phyloP scores from a whole-genome alignment of 2,329 filamentous ascomycete genomes.

The Cercospora beticola region DNA sequence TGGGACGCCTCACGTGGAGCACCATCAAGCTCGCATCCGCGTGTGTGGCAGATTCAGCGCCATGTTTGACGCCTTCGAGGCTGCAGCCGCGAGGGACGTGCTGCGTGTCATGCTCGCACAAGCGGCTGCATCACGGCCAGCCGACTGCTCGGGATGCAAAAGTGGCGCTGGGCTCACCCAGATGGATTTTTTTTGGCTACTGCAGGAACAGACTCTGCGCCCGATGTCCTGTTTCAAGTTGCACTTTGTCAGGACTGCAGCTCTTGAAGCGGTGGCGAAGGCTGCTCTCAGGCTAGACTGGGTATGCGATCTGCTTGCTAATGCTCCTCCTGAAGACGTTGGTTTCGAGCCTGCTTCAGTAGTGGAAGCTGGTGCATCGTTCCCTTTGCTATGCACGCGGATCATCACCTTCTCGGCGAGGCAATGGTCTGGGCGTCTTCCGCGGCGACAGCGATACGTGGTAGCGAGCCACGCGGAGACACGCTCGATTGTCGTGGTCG shows the following conservation, averaged over 20 bases:
- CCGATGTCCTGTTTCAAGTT: slow-evolving; percentile 10
- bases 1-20: slow-evolving; percentile 13
- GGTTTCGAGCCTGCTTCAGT: neutral
- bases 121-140: slow-evolving; percentile 22
- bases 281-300: no score
- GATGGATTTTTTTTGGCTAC: neutral
- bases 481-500: neutral
- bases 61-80: slow-evolving; percentile 19
- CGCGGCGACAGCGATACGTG: neutral
- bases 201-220: slow-evolving; percentile 10
- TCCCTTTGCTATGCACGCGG: neutral
- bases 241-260: neutral
- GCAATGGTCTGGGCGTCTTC: neutral
- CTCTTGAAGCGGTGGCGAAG: neutral
- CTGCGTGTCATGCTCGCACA: slow-evolving; percentile 18
- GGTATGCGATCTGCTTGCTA: neutral
- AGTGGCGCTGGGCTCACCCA: slow-evolving; percentile 17
- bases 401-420: neutral
- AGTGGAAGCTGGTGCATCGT: neutral
- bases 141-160: slow-evolving; percentile 16
- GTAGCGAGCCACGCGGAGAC: neutral
- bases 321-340: neutral
- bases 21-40: slow-evolving; percentile 9
- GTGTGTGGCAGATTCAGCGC: slow-evolving; percentile 8
- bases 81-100: slow-evolving; percentile 17